Evolutionary conservation across 2,329 filamentous ascomycete genomes (phyloP).

Genomic region (Aspergillus quadrilineatus): DNA sequence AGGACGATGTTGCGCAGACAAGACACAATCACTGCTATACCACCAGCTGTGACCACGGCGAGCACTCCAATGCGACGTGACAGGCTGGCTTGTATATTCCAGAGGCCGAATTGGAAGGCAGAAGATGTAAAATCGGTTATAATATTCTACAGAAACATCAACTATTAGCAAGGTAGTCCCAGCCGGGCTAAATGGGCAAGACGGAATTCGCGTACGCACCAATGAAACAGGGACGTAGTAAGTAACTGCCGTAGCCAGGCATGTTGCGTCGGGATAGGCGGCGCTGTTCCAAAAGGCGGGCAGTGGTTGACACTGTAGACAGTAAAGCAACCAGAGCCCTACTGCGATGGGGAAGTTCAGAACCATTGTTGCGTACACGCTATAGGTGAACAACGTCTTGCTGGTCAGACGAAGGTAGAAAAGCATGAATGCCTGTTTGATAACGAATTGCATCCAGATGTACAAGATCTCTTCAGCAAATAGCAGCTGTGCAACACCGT

Average conservation of each 20-base stretch:
- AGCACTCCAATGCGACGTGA: slow-evolving; percentile 8
- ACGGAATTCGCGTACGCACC: neutral
- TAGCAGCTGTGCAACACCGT: neutral
- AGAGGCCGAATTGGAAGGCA: slow-evolving; percentile 5
- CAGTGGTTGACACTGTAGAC: slow-evolving; percentile 6
- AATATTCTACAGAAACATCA: slow-evolving; percentile 1
- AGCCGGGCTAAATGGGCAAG: neutral
- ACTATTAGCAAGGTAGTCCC: no score
- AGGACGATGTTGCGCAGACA: slow-evolving; percentile 12
- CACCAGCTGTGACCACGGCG: slow-evolving; percentile 8
- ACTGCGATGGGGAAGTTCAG: neutral
- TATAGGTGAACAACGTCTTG: neutral
- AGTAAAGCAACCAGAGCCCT: slow-evolving; percentile 4
- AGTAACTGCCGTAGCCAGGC: slow-evolving; percentile 5
- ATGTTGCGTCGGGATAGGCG: slow-evolving; percentile 1
- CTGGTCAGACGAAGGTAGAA: slow-evolving; percentile 13
- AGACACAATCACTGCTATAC: slow-evolving; percentile 4
- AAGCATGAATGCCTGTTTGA: slow-evolving; percentile 9
- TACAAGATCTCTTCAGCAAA: slow-evolving; percentile 12
- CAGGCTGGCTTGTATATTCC: slow-evolving; percentile 6
- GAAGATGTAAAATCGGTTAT: slow-evolving; percentile 8
- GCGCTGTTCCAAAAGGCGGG: slow-evolving; percentile 4
- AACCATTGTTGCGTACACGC: neutral
- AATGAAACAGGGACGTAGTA: slow-evolving; percentile 11
- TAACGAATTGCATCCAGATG: slow-evolving; percentile 11